phyloP scores from a whole-genome alignment of 352 stramenopile species.

The Globisporangium radiosum region DNA sequence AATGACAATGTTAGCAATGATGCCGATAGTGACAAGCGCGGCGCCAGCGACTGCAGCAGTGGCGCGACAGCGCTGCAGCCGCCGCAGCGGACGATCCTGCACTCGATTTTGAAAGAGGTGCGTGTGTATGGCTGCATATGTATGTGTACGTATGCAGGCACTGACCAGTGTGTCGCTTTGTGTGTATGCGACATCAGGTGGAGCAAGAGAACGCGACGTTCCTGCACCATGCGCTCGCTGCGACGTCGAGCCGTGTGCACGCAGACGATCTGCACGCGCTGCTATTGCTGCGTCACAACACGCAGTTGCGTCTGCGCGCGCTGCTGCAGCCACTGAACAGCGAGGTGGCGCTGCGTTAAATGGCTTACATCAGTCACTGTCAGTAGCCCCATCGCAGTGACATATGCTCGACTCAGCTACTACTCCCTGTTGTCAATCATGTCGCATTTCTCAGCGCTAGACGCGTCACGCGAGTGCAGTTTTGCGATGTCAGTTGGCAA shows the following conservation, averaged over 20 bases:
- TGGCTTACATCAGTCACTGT: background rate
- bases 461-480: too few species aligned
- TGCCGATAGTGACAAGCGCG: background rate
- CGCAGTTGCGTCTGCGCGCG: constrained; percentile 31
- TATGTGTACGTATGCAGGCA: background rate
- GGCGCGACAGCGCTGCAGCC: too few species aligned
- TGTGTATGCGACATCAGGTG: constrained; percentile 27
- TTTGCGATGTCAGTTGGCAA: too few species aligned
- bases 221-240: constrained; percentile 37
- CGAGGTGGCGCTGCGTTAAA: background rate
- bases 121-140: background rate
- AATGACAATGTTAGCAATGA: background rate
- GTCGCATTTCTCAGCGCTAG: too few species aligned
- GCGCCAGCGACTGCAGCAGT: background rate
- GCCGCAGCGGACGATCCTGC: constrained; percentile 20
- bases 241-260: constrained; percentile 49
- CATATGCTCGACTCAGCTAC: too few species aligned
- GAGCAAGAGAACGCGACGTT: constrained; percentile 61
- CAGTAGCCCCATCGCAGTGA: background rate
- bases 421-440: too few species aligned
- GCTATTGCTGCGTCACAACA: constrained; percentile 38
- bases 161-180: background rate
- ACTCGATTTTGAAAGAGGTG: constrained; percentile 57
- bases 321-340: constrained; percentile 22
- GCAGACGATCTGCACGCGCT: constrained; percentile 62